A percentile compares a stretch with the other conserved stretches of the same genome.
Conservation (phyloP, 2,329 filamentous ascomycete species). For the Fusarium kyushuense region DNA sequence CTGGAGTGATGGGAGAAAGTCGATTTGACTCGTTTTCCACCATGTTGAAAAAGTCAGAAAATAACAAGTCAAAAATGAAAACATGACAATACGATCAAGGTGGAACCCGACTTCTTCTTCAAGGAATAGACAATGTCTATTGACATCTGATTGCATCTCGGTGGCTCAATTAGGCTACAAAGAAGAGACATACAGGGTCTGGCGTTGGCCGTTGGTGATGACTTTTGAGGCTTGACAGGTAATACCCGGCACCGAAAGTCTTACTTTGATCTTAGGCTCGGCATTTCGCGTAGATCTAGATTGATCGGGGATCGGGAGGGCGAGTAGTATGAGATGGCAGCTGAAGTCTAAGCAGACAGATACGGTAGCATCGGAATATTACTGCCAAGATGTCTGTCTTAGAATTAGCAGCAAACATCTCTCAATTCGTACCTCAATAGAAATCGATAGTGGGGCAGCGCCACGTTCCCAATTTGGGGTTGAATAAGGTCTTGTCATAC, state of each 20-base stretch:
- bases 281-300: not conserved
- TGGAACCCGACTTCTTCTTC: not conserved
- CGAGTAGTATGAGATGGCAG: too few species aligned
- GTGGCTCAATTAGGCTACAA: not conserved
- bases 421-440: not conserved
- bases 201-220: not conserved
- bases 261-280: not conserved
- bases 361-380: not conserved
- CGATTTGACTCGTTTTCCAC: slow-evolving; percentile 4
- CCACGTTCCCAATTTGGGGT: not conserved
- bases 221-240: not conserved
- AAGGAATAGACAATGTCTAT: not conserved
- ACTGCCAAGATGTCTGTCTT: not conserved
- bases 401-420: not conserved
- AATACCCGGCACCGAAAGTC: not conserved
- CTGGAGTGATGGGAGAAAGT: slow-evolving; percentile 31
- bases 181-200: not conserved
- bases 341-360: too few species aligned
- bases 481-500: not conserved
- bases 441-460: not conserved
- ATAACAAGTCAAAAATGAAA: not conserved
- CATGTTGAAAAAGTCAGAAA: slow-evolving; percentile 13
- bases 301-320: not conserved
- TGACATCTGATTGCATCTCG: not conserved
- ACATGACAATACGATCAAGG: not conserved